Base-by-base conservation (phyloP, 2,329 filamentous ascomycete genomes). In the Aspergillus texensis region DNA sequence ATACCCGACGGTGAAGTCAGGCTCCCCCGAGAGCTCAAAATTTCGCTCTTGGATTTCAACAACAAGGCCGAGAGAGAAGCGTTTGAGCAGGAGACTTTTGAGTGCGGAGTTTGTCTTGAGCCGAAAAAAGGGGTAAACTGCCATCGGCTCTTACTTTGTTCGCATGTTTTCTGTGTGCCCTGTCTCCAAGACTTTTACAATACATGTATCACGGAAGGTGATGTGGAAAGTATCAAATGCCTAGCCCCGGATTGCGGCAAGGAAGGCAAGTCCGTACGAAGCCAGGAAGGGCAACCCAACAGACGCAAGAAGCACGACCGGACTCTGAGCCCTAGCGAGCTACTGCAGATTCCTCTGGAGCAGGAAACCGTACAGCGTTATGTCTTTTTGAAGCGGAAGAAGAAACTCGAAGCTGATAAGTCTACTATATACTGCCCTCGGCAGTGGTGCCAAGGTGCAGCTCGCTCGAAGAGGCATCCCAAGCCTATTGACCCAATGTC, bases 101-200 rank as follows among this genome's bases (percentile, higher is more conserved):
- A 94, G 58, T 98, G 94, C 68, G 92, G 91, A 1, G 86, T 98
- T 55, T 97, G 94, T 74, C 79, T 97, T 54, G 94, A 98, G 76
- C 93, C 93, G 0, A 97, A 97, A 78, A 97, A 96, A 75, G 95
- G 95, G 1, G 79, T 82, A 0, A 85, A 83, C 12, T 98, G 95
- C 75, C 91, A 98, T 79, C 87, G 88, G 48, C 89, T 98, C 84
- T 79, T 91, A 53, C 88, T 90, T 63, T 99, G 95, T 76, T 88
- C 88, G 0, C 94, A 99, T 75, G 93, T 98, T 43, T 99, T 98
- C 74, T 99, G 95, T 77, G 81, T 90, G 21, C 78, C 87, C n/a
- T 99, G 95, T 73, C 82, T 99, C 3, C 90, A 92, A 66, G 92
- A 94, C 70, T 97, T 94, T 70, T 98, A 96, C 83, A 92, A 90